Conservation (phyloP, 2,329 filamentous ascomycete species). For the Pseudogymnoascus sp. region DNA sequence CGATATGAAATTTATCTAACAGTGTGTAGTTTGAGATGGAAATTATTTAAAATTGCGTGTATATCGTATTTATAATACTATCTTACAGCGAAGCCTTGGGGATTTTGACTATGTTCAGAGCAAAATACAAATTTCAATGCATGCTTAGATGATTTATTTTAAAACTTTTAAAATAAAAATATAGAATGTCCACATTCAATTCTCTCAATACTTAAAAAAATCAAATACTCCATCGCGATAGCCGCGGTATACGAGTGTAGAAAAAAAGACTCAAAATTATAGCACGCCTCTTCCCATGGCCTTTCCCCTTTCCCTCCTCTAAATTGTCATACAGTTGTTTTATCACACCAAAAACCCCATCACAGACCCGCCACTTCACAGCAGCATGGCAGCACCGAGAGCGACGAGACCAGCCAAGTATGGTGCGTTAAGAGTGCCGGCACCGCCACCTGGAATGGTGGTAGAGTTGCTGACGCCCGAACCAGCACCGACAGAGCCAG, state of each 20-base stretch:
- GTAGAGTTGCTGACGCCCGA: not conserved
- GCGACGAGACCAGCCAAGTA: not conserved
- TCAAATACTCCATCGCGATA: conserved; percentile 6
- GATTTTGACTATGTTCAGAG: not conserved
- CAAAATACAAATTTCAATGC: not conserved
- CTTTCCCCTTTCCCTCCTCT: not conserved
- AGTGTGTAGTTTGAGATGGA: not conserved
- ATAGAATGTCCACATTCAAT: conserved; percentile 7
- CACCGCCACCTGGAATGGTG: not conserved
- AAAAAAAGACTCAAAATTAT: conserved; percentile 8
- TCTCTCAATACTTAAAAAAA: not conserved
- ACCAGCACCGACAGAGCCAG: not conserved
- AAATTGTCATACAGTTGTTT: conserved; percentile 1
- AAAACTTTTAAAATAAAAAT: not conserved
- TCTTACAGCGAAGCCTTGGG: not conserved
- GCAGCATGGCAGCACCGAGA: conserved; percentile 1
- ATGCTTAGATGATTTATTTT: not conserved
- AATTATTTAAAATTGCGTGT: not conserved
- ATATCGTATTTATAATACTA: not conserved
- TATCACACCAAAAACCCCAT: not conserved
- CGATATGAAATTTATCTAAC: not conserved
- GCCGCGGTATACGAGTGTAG: conserved; percentile 5
- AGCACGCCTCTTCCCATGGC: not conserved
- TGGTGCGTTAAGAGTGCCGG: not conserved
- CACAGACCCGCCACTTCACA: not conserved